Percentiles rank a stretch among this genome's conserved stretches.
Evolutionary conservation across 1,284 basidiomycete genomes (phyloP).

Genomic region (Ceratobasidium sp.): DNA sequence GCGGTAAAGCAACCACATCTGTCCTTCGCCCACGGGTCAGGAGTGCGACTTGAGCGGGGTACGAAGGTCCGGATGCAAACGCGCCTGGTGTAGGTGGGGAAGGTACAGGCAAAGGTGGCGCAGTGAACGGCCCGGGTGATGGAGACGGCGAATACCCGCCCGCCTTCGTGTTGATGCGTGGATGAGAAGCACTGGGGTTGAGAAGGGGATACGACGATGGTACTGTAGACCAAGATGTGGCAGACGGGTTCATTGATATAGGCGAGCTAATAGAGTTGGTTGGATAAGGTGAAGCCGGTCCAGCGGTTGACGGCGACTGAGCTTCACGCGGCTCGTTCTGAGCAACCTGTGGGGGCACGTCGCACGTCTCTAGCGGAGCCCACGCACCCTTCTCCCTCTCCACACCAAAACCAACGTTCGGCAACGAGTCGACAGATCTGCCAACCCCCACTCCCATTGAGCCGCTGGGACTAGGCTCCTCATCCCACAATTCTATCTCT

Average conservation of each 20-base stretch:
- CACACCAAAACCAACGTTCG: slow-evolving; percentile 20
- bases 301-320: neutral
- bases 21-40: slow-evolving; percentile 33
- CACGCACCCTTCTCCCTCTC: slow-evolving; percentile 26
- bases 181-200: neutral
- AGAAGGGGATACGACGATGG: slow-evolving; percentile 21
- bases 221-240: slow-evolving; percentile 9
- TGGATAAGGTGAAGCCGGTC: slow-evolving; percentile 4
- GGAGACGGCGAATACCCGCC: slow-evolving; percentile 10
- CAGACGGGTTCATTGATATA: slow-evolving; percentile 5
- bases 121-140: slow-evolving; percentile 11
- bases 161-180: slow-evolving; percentile 10
- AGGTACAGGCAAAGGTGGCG: slow-evolving; percentile 4
- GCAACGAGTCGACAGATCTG: slow-evolving; percentile 19
- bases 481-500: slow-evolving; percentile 72
- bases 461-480: slow-evolving; percentile 45
- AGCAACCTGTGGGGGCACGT: neutral
- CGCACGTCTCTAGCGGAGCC: slow-evolving; percentile 21
- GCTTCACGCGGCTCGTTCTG: neutral
- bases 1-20: slow-evolving; percentile 22
- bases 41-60: slow-evolving; percentile 21
- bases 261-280: neutral
- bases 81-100: slow-evolving; percentile 22
- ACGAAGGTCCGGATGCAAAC: slow-evolving; percentile 6
- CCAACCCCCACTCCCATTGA: slow-evolving; percentile 6